These are phyloP conservation scores for Oryza brachyantha DNA, from an alignment of 176 grass and related monocot species.

Conservation along the genomic window DNA sequence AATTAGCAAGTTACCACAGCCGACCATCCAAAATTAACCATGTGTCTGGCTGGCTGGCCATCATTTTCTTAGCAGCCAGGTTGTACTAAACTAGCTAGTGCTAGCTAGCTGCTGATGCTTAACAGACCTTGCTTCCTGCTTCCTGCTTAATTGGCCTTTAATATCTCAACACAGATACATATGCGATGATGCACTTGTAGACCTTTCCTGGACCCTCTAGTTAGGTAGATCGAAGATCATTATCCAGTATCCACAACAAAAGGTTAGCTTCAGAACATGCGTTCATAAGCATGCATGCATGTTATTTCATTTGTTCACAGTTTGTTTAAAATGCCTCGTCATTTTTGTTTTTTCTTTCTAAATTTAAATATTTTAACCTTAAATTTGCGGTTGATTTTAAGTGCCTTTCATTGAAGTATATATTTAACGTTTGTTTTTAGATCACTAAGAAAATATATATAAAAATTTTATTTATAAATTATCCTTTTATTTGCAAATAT, in stretches of 20 bases:
- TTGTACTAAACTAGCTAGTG: constrained; percentile 1
- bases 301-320: no score
- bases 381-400: no score
- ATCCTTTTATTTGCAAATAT: no score
- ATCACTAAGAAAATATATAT: no score
- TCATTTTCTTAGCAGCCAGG: constrained; percentile 20
- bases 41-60: not conserved
- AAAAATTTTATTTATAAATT: no score
- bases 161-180: not conserved
- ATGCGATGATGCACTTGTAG: not conserved
- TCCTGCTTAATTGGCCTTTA: not conserved
- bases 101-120: not conserved
- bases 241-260: no score
- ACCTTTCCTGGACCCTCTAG: not conserved
- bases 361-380: no score
- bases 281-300: not conserved
- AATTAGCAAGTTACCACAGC: not conserved
- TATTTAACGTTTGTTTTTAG: no score
- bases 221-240: no score
- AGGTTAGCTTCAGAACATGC: not conserved
- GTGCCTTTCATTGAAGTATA: no score
- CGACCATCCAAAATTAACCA: not conserved
- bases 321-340: no score
- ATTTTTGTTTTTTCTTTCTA: no score
- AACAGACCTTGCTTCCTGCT: not conserved